Percentiles rank a stretch among this genome's conserved stretches.
phyloP scores from a whole-genome alignment of 2,329 filamentous ascomycete species.

The Coniosporium tulheliwenetii region DNA sequence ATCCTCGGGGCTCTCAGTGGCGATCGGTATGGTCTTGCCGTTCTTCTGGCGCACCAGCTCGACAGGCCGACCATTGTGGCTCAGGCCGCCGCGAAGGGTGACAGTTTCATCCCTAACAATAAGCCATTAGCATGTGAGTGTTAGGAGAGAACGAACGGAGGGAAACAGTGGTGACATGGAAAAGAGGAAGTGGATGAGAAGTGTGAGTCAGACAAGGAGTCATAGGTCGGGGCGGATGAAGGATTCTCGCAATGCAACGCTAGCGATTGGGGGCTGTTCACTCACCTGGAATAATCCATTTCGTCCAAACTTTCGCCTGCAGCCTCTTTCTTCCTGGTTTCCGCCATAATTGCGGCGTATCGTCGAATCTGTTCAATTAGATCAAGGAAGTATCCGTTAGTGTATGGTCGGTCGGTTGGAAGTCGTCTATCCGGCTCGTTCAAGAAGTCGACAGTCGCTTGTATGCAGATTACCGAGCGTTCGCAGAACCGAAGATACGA shows the following conservation, averaged over 20 bases:
- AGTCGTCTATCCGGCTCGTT: constrained; percentile 75
- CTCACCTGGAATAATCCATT: constrained; percentile 35
- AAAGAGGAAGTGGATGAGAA: too few relatives aligned
- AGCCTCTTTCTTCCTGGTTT: constrained; percentile 51
- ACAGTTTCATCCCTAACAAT: constrained; percentile 49
- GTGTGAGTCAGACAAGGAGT: too few relatives aligned
- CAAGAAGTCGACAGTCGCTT: constrained; percentile 74
- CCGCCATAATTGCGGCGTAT: constrained; percentile 73
- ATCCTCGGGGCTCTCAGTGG: constrained; percentile 41
- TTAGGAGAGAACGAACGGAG: constrained; percentile 5
- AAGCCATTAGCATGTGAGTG: constrained; percentile 1
- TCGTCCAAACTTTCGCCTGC: constrained; percentile 36
- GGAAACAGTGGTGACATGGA: too few relatives aligned
- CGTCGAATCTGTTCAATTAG: constrained; percentile 83
- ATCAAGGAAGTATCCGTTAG: constrained; percentile 92
- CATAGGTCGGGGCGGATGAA: too few relatives aligned
- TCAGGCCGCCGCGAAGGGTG: constrained; percentile 65
- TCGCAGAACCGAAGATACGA: constrained; percentile 82
- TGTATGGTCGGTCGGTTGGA: constrained; percentile 78
- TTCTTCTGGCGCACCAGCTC: constrained; percentile 73
- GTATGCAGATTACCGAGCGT: constrained; percentile 76
- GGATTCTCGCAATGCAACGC: too few relatives aligned
- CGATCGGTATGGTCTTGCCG: constrained; percentile 65
- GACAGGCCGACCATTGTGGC: constrained; percentile 65
- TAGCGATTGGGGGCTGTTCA: constrained; percentile 3